Evolutionary conservation across 768 basidiomycete species (phyloP), one percentile per base, ranked within the genome.

Genomic region (Rhodosporidiobolus odoratus): DNA sequence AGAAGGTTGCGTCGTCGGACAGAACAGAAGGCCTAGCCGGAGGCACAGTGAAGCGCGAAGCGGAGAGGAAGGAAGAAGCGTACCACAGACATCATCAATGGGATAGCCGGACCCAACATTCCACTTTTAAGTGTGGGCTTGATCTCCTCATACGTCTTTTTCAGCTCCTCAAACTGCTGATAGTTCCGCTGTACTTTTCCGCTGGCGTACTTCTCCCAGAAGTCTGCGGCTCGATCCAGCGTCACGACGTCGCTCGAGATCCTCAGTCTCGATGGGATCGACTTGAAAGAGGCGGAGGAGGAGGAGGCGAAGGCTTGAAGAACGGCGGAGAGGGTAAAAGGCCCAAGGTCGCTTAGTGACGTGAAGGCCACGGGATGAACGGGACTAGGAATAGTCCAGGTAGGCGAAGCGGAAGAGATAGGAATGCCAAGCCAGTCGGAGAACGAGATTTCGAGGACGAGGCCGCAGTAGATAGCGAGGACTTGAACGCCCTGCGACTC

Each of bases 311-410:
- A 53, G 38, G 58, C 25, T 25, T 67, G 66, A 17, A 67, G 58
- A 21, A 60, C 19, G 40, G 66, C 66, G 21, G 58, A 61, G 59
- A 67, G 66, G 41, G 35, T 37, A 34, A 27, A 61, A 27, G 35
- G 58, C 4, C 66, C 66, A n/a, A 67, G 40, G n/a, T 61, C 58
- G 52, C 13, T 19, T 16, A 61, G 41, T 16, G 58, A 60, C 34
- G 66, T 67, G 58, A 67, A 67, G 41, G 66, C 66, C 40, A 61
- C 66, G 23, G 59, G 58, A 27, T 54, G 40, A 27, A 41, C 43
- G 4, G 66, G 66, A 10, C 21, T 34, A 1, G 66, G 66, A 34
- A 67, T 54, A 3, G 66, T 54, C 66, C 66, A 67, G 3, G 37
- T 54, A 0, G 66, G 50, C 10, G 41, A n/a, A 17, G 40, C 43